Conservation (phyloP, 2,329 filamentous ascomycete species). For the Akanthomyces muscarius region DNA sequence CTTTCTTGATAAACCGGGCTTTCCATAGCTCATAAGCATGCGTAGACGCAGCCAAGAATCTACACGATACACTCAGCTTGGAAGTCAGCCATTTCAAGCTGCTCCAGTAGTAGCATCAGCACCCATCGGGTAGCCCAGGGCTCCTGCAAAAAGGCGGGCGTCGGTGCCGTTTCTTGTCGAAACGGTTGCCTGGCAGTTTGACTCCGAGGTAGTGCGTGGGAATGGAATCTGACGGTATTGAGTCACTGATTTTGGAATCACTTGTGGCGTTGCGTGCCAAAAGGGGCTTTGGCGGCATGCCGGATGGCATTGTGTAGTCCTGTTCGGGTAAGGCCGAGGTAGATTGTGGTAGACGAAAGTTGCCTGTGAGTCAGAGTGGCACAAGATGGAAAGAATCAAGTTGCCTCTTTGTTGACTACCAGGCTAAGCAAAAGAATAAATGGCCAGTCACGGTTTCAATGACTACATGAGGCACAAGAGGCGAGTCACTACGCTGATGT, state of each 20-base stretch:
- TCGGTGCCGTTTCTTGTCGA: constrained; percentile 55
- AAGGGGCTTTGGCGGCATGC: not conserved
- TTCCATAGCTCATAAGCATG: constrained; percentile 88
- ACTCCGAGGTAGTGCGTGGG: constrained; percentile 77
- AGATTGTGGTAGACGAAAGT: not conserved
- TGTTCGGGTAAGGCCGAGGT: not conserved
- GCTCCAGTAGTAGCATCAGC: constrained; percentile 70
- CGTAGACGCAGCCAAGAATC: constrained; percentile 80
- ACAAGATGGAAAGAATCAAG: not conserved
- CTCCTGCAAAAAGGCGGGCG: constrained; percentile 62
- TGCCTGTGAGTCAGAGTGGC: constrained; percentile 8
- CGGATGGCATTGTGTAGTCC: not conserved
- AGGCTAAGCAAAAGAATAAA: not conserved
- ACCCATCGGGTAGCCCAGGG: constrained; percentile 78
- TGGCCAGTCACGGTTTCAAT: not conserved
- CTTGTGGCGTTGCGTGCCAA: not conserved
- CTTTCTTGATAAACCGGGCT: constrained; percentile 77
- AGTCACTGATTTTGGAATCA: not conserved
- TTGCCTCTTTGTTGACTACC: not conserved
- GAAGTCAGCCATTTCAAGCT: constrained; percentile 61
- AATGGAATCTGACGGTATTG: constrained; percentile 48
- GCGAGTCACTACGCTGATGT: not conserved
- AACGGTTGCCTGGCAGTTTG: constrained; percentile 82
- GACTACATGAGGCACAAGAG: not conserved
- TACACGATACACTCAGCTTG: constrained; percentile 69